Percentiles rank a stretch among this genome's conserved stretches.
phyloP scores from a whole-genome alignment of 768 basidiomycete genomes.

The Mycena metata region DNA sequence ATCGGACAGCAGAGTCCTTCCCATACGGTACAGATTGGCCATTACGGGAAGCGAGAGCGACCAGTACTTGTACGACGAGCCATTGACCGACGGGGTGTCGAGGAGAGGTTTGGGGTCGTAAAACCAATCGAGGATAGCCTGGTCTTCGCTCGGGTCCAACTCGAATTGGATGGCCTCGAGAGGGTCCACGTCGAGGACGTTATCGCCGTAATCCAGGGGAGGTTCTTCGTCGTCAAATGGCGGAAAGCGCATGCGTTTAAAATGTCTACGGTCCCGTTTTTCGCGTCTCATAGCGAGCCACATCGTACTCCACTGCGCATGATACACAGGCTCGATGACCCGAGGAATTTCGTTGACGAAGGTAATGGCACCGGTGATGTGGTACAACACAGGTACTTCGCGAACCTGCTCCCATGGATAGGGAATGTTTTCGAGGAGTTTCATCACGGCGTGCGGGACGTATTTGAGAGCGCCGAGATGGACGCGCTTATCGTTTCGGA shows the following conservation, averaged over 20 bases:
- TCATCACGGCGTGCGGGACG: slow-evolving; percentile 99
- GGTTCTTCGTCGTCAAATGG: slow-evolving; percentile 99
- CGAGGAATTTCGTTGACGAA: slow-evolving; percentile 99
- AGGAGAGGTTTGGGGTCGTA: slow-evolving; percentile 96
- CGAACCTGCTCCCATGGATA: slow-evolving; percentile 99
- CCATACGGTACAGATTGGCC: slow-evolving; percentile 97
- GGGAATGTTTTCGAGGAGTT: slow-evolving; percentile 98
- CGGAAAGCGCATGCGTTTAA: slow-evolving; percentile 99
- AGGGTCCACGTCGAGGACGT: slow-evolving; percentile 97
- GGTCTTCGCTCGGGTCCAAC: slow-evolving; percentile 91
- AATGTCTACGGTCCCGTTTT: slow-evolving; percentile 98
- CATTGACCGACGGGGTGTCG: slow-evolving; percentile 92
- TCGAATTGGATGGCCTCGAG: slow-evolving; percentile 98
- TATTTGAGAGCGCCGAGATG: slow-evolving; percentile 98
- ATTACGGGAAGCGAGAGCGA: slow-evolving; percentile 93
- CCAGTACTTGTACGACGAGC: slow-evolving; percentile 94
- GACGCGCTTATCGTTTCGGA: slow-evolving; percentile 98
- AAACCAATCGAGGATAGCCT: slow-evolving; percentile 96
- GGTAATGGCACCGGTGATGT: slow-evolving; percentile 99
- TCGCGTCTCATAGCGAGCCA: slow-evolving; percentile 99
- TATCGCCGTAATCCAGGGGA: slow-evolving; percentile 98
- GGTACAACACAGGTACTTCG: slow-evolving; percentile 98
- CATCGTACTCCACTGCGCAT: slow-evolving; percentile 99
- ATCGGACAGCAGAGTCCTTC: slow-evolving; percentile 93
- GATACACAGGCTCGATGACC: slow-evolving; percentile 97